A percentile compares a stretch with the other conserved stretches of the same genome.
Evolutionary conservation across 345 rosid genomes (phyloP).

Genomic region (Corchorus olitorius): DNA sequence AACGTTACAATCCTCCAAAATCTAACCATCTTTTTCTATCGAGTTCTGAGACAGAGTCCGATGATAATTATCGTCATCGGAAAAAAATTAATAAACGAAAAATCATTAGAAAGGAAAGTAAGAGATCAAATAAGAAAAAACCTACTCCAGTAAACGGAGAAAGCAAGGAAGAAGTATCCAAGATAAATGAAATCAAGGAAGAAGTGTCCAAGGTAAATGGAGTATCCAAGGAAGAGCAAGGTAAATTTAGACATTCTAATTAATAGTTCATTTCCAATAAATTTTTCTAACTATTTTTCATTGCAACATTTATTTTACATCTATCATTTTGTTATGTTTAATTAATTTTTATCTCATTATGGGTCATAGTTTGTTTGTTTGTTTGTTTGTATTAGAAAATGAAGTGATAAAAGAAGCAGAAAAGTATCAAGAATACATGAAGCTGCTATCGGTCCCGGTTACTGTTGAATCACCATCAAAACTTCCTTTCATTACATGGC

Average conservation of each 20-base stretch:
- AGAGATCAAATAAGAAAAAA: neutral
- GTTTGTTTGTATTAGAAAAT: neutral
- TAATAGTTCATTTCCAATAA: neutral
- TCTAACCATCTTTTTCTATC: slow-evolving; percentile 8
- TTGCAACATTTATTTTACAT: neutral
- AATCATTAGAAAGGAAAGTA: neutral
- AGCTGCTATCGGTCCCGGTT: slow-evolving; percentile 15
- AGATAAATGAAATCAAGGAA: neutral
- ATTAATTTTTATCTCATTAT: neutral
- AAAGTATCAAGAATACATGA: slow-evolving; percentile 24
- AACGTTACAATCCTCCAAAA: neutral
- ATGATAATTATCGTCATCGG: neutral
- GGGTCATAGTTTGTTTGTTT: neutral
- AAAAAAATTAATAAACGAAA: neutral
- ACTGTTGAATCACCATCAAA: neutral
- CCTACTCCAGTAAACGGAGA: neutral
- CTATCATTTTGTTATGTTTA: neutral
- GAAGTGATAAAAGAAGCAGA: slow-evolving; percentile 14
- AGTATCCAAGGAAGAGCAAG: slow-evolving; percentile 17
- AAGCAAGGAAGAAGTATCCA: neutral
- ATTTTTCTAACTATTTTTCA: neutral
- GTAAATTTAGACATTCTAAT: neutral
- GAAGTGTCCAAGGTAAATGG: neutral
- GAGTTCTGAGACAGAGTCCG: slow-evolving; percentile 11
- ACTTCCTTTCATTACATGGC: slow-evolving; percentile 14